phyloP scores from a whole-genome alignment of 768 basidiomycete species.

The Rickenella mellea region DNA sequence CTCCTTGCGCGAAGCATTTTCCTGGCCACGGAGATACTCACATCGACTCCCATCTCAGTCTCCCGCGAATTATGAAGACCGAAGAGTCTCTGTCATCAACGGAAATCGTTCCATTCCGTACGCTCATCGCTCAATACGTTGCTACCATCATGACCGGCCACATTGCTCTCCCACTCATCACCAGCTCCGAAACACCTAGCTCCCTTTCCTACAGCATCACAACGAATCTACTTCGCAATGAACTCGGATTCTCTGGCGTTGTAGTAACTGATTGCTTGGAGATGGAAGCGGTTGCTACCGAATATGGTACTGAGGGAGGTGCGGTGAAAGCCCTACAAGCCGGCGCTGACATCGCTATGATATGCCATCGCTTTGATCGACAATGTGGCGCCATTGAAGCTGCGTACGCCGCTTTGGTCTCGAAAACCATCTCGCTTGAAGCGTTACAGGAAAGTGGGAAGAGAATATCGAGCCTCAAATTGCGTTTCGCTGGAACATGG shows the following conservation, averaged over 20 bases:
- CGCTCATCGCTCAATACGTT: constrained; percentile 29
- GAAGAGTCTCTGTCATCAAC: constrained; percentile 28
- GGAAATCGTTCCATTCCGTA: constrained; percentile 53
- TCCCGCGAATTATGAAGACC: constrained; percentile 51
- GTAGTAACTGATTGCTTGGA: constrained; percentile 69
- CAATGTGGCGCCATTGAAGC: constrained; percentile 46
- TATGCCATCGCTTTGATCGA: constrained; percentile 50
- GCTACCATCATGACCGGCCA: constrained; percentile 68
- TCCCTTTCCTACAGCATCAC: constrained; percentile 49
- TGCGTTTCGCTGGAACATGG: constrained; percentile 39
- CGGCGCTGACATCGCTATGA: constrained; percentile 67
- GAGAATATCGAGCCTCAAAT: constrained; percentile 43
- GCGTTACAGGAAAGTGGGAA: constrained; percentile 31
- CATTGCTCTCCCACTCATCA: constrained; percentile 56
- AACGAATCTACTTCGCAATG: constrained; percentile 36
- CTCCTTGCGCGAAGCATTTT: constrained; percentile 62
- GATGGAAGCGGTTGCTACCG: constrained; percentile 60
- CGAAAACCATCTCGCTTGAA: constrained; percentile 29
- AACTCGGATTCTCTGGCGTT: constrained; percentile 44
- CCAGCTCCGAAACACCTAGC: constrained; percentile 43
- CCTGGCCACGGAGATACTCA: constrained; percentile 70
- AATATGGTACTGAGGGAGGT: constrained; percentile 39
- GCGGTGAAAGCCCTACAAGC: constrained; percentile 49
- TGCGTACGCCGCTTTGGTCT: constrained; percentile 39
- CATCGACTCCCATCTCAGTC: constrained; percentile 58